These are phyloP conservation scores for Cylindrotheca fusiformis DNA, from an alignment of 108 stramenopile genomes.

Conservation along the genomic window DNA sequence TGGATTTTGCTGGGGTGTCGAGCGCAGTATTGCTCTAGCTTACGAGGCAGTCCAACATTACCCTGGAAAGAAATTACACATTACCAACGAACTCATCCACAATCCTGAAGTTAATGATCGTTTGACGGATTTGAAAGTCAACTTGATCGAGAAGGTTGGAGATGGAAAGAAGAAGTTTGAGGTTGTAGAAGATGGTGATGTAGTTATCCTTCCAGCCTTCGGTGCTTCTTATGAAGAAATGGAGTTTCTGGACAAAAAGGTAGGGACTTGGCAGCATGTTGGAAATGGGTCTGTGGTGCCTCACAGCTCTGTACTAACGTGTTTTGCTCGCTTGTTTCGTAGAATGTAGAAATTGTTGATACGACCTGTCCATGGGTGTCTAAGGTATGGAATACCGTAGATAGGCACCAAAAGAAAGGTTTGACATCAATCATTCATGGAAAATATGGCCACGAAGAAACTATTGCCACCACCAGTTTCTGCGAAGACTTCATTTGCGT, in stretches of 20 bases:
- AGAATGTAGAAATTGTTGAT: slow-evolving; percentile 95
- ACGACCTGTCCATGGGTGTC: slow-evolving; percentile 98
- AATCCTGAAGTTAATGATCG: slow-evolving; percentile 96
- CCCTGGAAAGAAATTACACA: slow-evolving; percentile 83
- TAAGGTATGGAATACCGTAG: slow-evolving; percentile 97
- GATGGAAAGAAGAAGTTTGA: slow-evolving; percentile 78
- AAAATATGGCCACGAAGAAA: slow-evolving; percentile 95
- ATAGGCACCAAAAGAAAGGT: slow-evolving; percentile 83
- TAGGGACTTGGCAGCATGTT: slow-evolving; percentile 10
- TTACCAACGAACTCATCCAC: slow-evolving; percentile 97
- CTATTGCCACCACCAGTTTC: slow-evolving; percentile 89
- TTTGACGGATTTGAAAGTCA: slow-evolving; percentile 82
- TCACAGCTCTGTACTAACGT: background rate
- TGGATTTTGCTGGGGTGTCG: slow-evolving; percentile 92
- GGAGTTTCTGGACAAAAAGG: slow-evolving; percentile 67
- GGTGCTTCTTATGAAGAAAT: slow-evolving; percentile 95
- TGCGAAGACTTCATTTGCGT: slow-evolving; percentile 94
- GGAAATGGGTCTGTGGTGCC: background rate
- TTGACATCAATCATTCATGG: slow-evolving; percentile 93
- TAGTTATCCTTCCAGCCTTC: slow-evolving; percentile 96
- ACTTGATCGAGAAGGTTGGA: slow-evolving; percentile 84
- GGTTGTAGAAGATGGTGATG: slow-evolving; percentile 81
- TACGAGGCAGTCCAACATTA: slow-evolving; percentile 92
- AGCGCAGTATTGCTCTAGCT: slow-evolving; percentile 90
- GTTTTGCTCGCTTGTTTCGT: slow-evolving; percentile 1